phyloP scores from a whole-genome alignment of 2,329 filamentous ascomycete species.

The Helotiales sp. region DNA sequence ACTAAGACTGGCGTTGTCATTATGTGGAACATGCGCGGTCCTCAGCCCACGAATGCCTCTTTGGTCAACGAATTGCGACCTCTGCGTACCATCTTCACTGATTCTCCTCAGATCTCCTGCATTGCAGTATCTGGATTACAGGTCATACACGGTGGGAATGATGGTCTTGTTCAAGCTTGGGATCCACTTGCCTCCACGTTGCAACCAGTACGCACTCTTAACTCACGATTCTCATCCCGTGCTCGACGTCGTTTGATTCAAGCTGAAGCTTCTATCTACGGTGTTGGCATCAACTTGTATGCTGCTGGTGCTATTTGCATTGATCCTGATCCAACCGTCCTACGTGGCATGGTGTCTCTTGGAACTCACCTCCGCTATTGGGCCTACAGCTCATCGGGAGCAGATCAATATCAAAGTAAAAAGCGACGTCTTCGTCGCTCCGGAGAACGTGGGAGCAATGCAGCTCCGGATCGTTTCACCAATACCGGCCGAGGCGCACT shows the following conservation, averaged over 20 bases:
- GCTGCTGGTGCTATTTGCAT: conserved; percentile 82
- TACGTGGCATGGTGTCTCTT: conserved; percentile 84
- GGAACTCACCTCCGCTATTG: conserved; percentile 89
- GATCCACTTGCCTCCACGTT: conserved; percentile 83
- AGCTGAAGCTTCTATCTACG: conserved; percentile 65
- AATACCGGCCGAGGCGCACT: conserved; percentile 69
- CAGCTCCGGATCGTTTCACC: conserved; percentile 54
- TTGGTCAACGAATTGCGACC: conserved; percentile 64
- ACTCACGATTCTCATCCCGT: conserved; percentile 79
- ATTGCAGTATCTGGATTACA: conserved; percentile 83
- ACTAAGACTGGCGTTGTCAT: conserved; percentile 76
- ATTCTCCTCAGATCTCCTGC: conserved; percentile 83
- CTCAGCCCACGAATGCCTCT: conserved; percentile 52
- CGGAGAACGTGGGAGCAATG: conserved; percentile 57
- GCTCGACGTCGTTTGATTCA: conserved; percentile 74
- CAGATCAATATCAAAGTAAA: conserved; percentile 70
- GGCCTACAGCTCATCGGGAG: conserved; percentile 83
- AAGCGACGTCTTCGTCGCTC: conserved; percentile 78
- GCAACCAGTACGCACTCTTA: conserved; percentile 80
- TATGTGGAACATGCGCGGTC: conserved; percentile 81
- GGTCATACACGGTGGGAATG: conserved; percentile 88
- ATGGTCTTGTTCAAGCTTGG: conserved; percentile 95
- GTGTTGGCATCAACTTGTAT: conserved; percentile 72
- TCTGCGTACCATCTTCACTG: conserved; percentile 81
- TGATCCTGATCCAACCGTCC: conserved; percentile 81